phyloP scores from a whole-genome alignment of 441 rosid species.

The Erysimum pusillum region DNA sequence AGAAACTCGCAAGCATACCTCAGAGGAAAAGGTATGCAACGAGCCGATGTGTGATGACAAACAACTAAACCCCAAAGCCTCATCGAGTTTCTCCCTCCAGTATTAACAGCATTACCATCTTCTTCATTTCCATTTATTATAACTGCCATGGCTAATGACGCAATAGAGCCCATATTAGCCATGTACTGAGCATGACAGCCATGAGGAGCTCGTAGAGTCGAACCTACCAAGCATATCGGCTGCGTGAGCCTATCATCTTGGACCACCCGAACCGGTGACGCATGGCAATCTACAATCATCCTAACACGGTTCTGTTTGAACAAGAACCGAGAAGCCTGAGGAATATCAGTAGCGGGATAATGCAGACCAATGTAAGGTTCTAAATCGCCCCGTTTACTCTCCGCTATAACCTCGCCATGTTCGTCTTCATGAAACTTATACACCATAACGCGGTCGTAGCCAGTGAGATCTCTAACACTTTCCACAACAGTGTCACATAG shows the following conservation, averaged over 20 bases:
- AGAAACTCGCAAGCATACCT: slow-evolving; percentile 97
- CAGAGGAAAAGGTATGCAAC: slow-evolving; percentile 87
- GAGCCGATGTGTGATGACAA: slow-evolving; percentile 94
- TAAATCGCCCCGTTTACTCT: slow-evolving; percentile 76
- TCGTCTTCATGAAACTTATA: slow-evolving; percentile 97
- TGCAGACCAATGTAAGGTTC: slow-evolving; percentile 93
- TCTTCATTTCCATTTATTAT: slow-evolving; percentile 86
- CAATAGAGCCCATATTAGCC: slow-evolving; percentile 93
- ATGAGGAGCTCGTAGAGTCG: slow-evolving; percentile 95
- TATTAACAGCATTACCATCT: slow-evolving; percentile 56
- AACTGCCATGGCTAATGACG: slow-evolving; percentile 91
- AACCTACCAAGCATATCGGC: slow-evolving; percentile 92
- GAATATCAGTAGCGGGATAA: slow-evolving; percentile 96
- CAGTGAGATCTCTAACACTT: slow-evolving; percentile 82
- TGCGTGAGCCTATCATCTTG: slow-evolving; percentile 87
- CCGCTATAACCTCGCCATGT: slow-evolving; percentile 95
- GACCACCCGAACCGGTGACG: slow-evolving; percentile 63
- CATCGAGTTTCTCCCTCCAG: slow-evolving; percentile 69
- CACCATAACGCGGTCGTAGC: slow-evolving; percentile 94
- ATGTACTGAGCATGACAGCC: slow-evolving; percentile 97
- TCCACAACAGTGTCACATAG: slow-evolving; percentile 91
- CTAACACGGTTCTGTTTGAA: slow-evolving; percentile 94
- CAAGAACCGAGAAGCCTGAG: slow-evolving; percentile 94
- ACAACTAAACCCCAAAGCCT: slow-evolving; percentile 98
- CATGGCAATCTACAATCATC: slow-evolving; percentile 92